Percentiles rank a stretch among this genome's conserved stretches.
Evolutionary conservation across 2,329 filamentous ascomycete genomes (phyloP).

Genomic region (Xylariaceae sp.): DNA sequence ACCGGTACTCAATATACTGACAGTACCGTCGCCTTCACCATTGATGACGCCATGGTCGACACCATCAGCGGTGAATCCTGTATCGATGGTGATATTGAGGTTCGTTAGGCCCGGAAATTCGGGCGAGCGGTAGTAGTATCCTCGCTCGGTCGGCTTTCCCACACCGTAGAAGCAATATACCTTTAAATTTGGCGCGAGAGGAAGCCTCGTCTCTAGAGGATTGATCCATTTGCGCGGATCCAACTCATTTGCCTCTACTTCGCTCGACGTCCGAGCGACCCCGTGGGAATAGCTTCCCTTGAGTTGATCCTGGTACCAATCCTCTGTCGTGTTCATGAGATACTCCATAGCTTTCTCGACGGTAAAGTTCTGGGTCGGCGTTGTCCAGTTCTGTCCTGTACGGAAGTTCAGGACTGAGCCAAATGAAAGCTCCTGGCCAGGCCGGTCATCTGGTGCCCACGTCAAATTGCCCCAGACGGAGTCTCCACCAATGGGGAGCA

Average conservation of each 20-base stretch:
- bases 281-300: constrained; percentile 79
- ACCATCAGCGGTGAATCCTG: constrained; percentile 52
- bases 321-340: constrained; percentile 71
- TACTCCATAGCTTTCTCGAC: constrained; percentile 73
- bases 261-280: constrained; percentile 70
- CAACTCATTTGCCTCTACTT: constrained; percentile 80
- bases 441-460: constrained; percentile 82
- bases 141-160: constrained; percentile 87
- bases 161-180: constrained; percentile 98
- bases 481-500: constrained; percentile 92
- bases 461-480: constrained; percentile 89
- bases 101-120: constrained; percentile 62
- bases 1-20: constrained; percentile 83
- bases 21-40: constrained; percentile 94
- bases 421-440: constrained; percentile 67
- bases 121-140: constrained; percentile 78
- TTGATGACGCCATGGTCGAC: constrained; percentile 89
- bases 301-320: constrained; percentile 79
- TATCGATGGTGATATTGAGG: constrained; percentile 72
- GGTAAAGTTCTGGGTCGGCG: constrained; percentile 71
- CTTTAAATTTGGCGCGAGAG: constrained; percentile 82
- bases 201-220: constrained; percentile 82
- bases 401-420: constrained; percentile 86
- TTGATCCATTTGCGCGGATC: constrained; percentile 87
- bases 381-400: constrained; percentile 57